Evolutionary conservation across 164 flowering plant genomes (phyloP).

Genomic region (Chimonanthus salicifolius): DNA sequence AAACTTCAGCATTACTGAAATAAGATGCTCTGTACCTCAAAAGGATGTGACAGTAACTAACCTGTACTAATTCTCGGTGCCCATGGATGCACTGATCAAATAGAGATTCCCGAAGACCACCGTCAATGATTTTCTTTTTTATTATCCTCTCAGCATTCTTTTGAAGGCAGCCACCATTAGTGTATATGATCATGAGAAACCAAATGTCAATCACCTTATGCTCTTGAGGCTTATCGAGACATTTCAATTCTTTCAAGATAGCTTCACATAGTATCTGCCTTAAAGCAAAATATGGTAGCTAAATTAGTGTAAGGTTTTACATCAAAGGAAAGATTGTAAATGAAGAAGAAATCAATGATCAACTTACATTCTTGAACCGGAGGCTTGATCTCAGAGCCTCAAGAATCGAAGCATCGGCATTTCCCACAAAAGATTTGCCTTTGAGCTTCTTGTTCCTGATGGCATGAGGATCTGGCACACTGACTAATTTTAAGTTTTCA

Average conservation of each 20-base stretch:
- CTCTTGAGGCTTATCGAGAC: slow-evolving; percentile 50
- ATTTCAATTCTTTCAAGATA: slow-evolving; percentile 60
- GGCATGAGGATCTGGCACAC: slow-evolving; percentile 28
- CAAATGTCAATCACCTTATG: slow-evolving; percentile 80
- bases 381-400: slow-evolving; percentile 72
- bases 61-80: slow-evolving; percentile 59
- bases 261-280: slow-evolving; percentile 36
- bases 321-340: not conserved
- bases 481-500: slow-evolving; percentile 52
- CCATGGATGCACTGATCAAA: slow-evolving; percentile 70
- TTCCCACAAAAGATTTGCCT: slow-evolving; percentile 47
- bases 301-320: not conserved
- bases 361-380: slow-evolving; percentile 61
- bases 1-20: not conserved
- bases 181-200: slow-evolving; percentile 66
- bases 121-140: slow-evolving; percentile 61
- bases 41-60: slow-evolving; percentile 9
- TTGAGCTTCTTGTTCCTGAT: slow-evolving; percentile 43
- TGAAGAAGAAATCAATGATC: not conserved
- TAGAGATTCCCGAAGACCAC: slow-evolving; percentile 44
- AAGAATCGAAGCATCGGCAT: slow-evolving; percentile 53
- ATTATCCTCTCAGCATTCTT: slow-evolving; percentile 53
- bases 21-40: not conserved
- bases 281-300: not conserved
- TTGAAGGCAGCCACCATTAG: slow-evolving; percentile 53